phyloP scores from a whole-genome alignment of 345 rosid genomes.

The Triadica sebifera region DNA sequence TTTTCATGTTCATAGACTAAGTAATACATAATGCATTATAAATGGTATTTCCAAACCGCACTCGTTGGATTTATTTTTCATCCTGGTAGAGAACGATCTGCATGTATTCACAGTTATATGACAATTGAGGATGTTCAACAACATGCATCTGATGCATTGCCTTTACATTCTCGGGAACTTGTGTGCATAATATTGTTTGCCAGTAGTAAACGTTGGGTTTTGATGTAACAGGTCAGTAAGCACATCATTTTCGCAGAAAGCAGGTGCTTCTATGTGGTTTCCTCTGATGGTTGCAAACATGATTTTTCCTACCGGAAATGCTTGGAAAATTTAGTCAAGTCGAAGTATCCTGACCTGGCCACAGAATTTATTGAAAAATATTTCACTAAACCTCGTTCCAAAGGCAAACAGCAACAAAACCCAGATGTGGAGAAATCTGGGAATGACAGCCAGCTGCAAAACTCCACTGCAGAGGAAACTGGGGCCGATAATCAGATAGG shows the following conservation, averaged over 20 bases:
- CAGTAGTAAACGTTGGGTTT: not conserved
- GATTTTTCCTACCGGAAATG: constrained; percentile 87
- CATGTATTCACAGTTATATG: not conserved
- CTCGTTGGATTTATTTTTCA: not conserved
- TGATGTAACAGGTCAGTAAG: constrained; percentile 55
- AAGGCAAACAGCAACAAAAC: constrained; percentile 40
- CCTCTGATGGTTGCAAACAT: constrained; percentile 58
- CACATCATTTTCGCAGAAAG: constrained; percentile 52
- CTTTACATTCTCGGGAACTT: too few relatives aligned
- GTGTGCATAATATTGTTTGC: too few relatives aligned
- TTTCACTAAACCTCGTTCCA: constrained; percentile 40
- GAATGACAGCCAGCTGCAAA: not conserved
- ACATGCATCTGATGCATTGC: too few relatives aligned
- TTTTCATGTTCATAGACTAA: not conserved
- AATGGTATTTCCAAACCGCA: not conserved
- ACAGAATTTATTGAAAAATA: constrained; percentile 63
- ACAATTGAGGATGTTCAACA: not conserved
- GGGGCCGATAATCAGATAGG: too few relatives aligned
- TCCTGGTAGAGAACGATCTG: not conserved
- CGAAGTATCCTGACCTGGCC: constrained; percentile 58
- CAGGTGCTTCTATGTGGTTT: constrained; percentile 75
- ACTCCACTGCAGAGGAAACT: not conserved
- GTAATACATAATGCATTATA: not conserved
- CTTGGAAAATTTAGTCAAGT: constrained; percentile 52
- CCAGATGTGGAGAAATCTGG: constrained; percentile 24